phyloP scores from a whole-genome alignment of 2,329 filamentous ascomycete genomes.

The Colletotrichum filicis region DNA sequence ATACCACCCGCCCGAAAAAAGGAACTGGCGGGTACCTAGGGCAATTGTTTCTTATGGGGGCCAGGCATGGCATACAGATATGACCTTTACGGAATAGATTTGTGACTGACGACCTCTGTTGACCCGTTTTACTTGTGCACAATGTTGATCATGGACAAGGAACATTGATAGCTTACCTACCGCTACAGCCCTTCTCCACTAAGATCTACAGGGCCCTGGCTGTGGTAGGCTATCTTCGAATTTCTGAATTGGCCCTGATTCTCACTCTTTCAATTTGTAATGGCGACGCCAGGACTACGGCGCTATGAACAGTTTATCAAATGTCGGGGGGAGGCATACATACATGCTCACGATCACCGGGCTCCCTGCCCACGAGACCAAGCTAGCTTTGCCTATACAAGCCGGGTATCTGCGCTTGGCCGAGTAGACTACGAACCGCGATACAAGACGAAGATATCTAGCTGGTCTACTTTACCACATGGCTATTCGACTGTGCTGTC shows the following conservation, averaged over 20 bases:
- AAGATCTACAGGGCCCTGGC: background rate
- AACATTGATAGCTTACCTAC: background rate
- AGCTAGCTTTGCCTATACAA: no score
- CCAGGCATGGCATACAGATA: constrained; percentile 20
- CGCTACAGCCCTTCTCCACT: background rate
- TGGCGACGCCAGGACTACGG: no score
- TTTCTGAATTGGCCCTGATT: background rate
- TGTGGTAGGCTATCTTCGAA: background rate
- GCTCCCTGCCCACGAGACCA: no score
- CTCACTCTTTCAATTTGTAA: no score
- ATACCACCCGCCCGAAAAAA: constrained; percentile 26
- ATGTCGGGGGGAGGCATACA: no score
- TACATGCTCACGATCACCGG: no score
- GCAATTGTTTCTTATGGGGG: constrained; percentile 6
- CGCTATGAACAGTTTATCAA: no score
- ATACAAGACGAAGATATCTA: no score
- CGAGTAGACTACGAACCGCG: no score
- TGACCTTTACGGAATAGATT: constrained; percentile 27
- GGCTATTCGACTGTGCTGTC: no score
- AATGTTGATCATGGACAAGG: background rate
- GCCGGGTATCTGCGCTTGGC: background rate
- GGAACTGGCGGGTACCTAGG: constrained; percentile 1
- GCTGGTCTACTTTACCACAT: no score
- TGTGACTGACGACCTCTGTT: background rate
- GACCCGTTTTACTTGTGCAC: background rate